These are phyloP conservation scores for Rhytidhysteron rufulum DNA, from an alignment of 2,329 filamentous ascomycete species.

Conservation along the genomic window DNA sequence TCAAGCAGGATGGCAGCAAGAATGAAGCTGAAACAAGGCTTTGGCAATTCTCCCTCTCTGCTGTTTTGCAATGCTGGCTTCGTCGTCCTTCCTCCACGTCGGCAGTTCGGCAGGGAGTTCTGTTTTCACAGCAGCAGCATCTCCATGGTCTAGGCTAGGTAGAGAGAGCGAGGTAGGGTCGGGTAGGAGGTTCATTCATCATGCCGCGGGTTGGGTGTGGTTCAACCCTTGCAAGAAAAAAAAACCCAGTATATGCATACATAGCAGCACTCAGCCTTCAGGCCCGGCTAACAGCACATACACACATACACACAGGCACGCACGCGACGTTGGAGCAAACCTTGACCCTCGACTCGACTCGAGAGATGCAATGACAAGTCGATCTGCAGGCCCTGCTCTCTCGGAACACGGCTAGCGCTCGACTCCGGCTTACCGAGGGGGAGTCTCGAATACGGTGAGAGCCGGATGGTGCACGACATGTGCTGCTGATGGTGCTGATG, in stretches of 20 bases:
- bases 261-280: not conserved
- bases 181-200: not conserved
- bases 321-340: too few species aligned
- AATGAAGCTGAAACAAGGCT: constrained; percentile 18
- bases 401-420: not conserved
- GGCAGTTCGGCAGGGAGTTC: constrained; percentile 7
- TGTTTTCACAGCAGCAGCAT: not conserved
- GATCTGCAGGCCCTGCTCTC: constrained; percentile 10
- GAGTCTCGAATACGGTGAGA: not conserved
- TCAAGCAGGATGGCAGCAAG: not conserved
- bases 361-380: constrained; percentile 19
- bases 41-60: constrained; percentile 5
- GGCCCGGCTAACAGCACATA: not conserved
- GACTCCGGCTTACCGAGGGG: not conserved
- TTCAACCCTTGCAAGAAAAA: too few species aligned
- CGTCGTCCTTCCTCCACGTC: constrained; percentile 11
- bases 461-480: not conserved
- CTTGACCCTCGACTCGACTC: constrained; percentile 4
- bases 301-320: constrained; percentile 1
- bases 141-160: not conserved
- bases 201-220: not conserved
- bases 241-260: too few species aligned
- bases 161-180: not conserved
- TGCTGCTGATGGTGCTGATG: not conserved
- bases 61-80: too few species aligned